Base-by-base conservation (phyloP, 306 rosid species). In the Cicer cuneatum region DNA sequence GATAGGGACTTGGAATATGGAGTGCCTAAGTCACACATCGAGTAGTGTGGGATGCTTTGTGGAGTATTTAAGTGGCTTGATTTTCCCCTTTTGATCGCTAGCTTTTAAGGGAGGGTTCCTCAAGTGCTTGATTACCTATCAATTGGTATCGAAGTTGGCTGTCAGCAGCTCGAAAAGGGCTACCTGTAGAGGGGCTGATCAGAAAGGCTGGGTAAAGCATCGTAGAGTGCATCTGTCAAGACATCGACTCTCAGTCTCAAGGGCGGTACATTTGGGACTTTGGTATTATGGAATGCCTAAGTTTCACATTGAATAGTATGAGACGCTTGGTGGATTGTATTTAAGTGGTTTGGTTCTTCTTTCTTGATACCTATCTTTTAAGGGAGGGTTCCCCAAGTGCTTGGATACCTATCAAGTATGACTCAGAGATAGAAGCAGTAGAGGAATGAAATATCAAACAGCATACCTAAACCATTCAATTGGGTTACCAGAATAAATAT, bases 391-490 rank as follows among this genome's bases (percentile, higher is more conserved):
- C 19, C 46, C 18, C 33, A 63, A 16, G 33, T 63, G 29, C 35
- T 39, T 38, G 33, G 24, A 5, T 62, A 38, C 29, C 47, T 62
- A 15, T 63, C 33, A 15, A 38, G 29, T 63, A 72, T 64, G 66
- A 58, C 46, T 42, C 12, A 74, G 49, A 67, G 77, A 67, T 21
- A 56, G 64, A 79, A 18, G 18, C 40, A 57, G 80, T 49, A 9
- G 69, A 69, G 62, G 39, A 66, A 66, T 14, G 71, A 53, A 60
- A 37, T 61, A 61, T 33, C 70, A 57, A 67, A 42, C 37, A 51
- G 69, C 33, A 42, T 10, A 58, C 64, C 59, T 42, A 57, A 42
- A 73, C 46, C 39, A 62, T 56, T 81, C 12, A 66, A 73, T 40
- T 13, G 49, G 14, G 46, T 58, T 54, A 67, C 33, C 43, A 49